These are phyloP conservation scores for Elongisporangium undulatum DNA, from an alignment of 352 stramenopile genomes.

Conservation along the genomic window DNA sequence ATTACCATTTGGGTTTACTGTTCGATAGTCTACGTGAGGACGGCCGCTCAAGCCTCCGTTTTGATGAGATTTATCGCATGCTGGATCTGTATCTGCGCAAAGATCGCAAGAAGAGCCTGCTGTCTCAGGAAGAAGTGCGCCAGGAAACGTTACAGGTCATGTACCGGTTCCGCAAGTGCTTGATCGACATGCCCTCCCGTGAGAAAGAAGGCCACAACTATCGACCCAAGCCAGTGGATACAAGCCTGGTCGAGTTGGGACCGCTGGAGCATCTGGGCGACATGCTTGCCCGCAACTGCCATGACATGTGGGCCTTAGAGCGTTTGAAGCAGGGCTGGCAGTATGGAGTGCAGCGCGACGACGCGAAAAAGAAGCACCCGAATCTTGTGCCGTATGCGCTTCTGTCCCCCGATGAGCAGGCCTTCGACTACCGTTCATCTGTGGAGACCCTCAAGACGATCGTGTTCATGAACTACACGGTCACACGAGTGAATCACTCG, in stretches of 20 bases:
- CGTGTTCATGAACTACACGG: slow-evolving; percentile 85
- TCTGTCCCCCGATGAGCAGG: slow-evolving; percentile 75
- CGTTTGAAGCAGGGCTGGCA: slow-evolving; percentile 83
- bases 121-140: slow-evolving; percentile 67
- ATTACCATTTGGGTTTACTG: slow-evolving; percentile 79
- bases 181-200: slow-evolving; percentile 87
- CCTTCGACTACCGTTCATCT: slow-evolving; percentile 83
- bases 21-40: slow-evolving; percentile 75
- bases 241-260: slow-evolving; percentile 60
- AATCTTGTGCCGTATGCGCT: slow-evolving; percentile 83
- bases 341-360: slow-evolving; percentile 65
- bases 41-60: slow-evolving; percentile 67
- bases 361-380: slow-evolving; percentile 68
- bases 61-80: slow-evolving; percentile 84
- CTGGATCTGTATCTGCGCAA: slow-evolving; percentile 80
- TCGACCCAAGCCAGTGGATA: slow-evolving; percentile 81
- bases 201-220: slow-evolving; percentile 89
- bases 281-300: slow-evolving; percentile 78
- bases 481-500: slow-evolving; percentile 44
- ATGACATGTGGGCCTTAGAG: slow-evolving; percentile 85
- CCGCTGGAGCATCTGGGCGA: slow-evolving; percentile 70
- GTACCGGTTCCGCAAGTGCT: slow-evolving; percentile 84
- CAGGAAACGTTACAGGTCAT: slow-evolving; percentile 81
- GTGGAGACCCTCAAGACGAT: slow-evolving; percentile 88
- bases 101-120: slow-evolving; percentile 64